Evolutionary conservation across 2,329 filamentous ascomycete genomes (phyloP).

Genomic region (Pseudocercospora musae): DNA sequence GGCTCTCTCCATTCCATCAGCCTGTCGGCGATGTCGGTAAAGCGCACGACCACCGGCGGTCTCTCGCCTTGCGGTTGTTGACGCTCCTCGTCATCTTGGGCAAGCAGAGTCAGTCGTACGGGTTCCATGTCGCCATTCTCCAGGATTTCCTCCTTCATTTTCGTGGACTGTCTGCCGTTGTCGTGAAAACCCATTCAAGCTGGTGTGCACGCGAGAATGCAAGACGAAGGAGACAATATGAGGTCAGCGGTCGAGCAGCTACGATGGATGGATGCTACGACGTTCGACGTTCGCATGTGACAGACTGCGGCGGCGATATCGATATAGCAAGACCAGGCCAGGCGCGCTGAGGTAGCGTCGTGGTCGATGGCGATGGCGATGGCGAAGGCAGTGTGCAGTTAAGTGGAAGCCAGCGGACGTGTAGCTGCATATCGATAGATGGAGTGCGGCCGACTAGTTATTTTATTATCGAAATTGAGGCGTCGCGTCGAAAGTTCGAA

Average conservation of each 20-base stretch:
- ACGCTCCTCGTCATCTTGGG: conserved; percentile 23
- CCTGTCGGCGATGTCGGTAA: background rate
- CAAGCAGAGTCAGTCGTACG: conserved; percentile 18
- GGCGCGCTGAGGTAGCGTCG: too few relatives aligned
- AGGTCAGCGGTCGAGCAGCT: background rate
- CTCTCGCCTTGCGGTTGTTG: conserved; percentile 11
- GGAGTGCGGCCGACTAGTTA: too few relatives aligned
- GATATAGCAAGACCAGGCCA: background rate
- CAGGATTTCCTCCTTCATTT: conserved; percentile 21
- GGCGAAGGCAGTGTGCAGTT: background rate
- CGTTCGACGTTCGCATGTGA: background rate
- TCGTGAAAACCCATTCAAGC: conserved; percentile 17
- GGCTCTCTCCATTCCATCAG: background rate
- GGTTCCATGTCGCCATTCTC: conserved; percentile 24
- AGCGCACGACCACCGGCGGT: background rate
- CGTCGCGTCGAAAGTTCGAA: too few relatives aligned
- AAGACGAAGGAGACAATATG: background rate
- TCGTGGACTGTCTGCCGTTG: conserved; percentile 12
- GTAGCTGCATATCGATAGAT: background rate
- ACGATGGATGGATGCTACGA: too few relatives aligned
- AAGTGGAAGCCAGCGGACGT: background rate
- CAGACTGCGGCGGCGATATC: background rate
- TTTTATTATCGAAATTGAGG: background rate
- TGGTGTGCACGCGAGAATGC: background rate
- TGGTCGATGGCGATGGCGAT: background rate